A percentile compares a stretch with the other conserved stretches of the same genome.
These are phyloP conservation scores for Macrocystidia cucumis DNA, from an alignment of 1,284 basidiomycete genomes.

Conservation along the genomic window DNA sequence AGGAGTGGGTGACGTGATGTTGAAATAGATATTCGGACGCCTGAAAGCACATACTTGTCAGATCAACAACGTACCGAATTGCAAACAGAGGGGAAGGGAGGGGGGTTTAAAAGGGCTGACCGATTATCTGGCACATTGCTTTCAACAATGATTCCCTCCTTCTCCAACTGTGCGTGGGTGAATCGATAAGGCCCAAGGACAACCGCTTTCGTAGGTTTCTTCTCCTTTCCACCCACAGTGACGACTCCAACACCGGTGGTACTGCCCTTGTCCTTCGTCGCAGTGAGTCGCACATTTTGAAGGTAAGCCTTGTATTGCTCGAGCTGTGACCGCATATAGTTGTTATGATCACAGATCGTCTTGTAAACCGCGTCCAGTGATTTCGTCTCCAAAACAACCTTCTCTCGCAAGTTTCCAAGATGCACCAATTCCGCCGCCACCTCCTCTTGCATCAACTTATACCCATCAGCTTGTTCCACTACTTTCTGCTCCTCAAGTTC, in stretches of 20 bases:
- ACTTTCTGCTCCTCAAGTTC: constrained; percentile 91
- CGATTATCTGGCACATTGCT: constrained; percentile 98
- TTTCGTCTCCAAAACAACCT: constrained; percentile 89
- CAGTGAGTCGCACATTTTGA: constrained; percentile 91
- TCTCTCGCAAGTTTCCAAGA: constrained; percentile 93
- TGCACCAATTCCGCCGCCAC: constrained; percentile 93
- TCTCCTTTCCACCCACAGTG: constrained; percentile 94
- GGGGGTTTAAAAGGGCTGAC: constrained; percentile 34
- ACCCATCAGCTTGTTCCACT: constrained; percentile 78
- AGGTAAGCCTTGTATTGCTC: constrained; percentile 99
- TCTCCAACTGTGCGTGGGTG: constrained; percentile 96
- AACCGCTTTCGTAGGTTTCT: constrained; percentile 82
- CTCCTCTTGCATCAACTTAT: constrained; percentile 95
- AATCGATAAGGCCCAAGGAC: constrained; percentile 94
- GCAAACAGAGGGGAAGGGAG: no score
- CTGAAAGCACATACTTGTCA: constrained; percentile 30
- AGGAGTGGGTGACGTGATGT: constrained; percentile 94
- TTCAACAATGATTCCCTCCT: constrained; percentile 98
- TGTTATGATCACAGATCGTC: constrained; percentile 99
- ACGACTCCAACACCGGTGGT: constrained; percentile 91
- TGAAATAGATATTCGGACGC: constrained; percentile 97
- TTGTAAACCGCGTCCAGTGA: constrained; percentile 95
- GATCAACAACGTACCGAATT: background rate
- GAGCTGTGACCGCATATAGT: constrained; percentile 91
- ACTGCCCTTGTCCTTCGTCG: constrained; percentile 78